Conservation (phyloP, 2,329 filamentous ascomycete species). For the Raffaelea albimanens region DNA sequence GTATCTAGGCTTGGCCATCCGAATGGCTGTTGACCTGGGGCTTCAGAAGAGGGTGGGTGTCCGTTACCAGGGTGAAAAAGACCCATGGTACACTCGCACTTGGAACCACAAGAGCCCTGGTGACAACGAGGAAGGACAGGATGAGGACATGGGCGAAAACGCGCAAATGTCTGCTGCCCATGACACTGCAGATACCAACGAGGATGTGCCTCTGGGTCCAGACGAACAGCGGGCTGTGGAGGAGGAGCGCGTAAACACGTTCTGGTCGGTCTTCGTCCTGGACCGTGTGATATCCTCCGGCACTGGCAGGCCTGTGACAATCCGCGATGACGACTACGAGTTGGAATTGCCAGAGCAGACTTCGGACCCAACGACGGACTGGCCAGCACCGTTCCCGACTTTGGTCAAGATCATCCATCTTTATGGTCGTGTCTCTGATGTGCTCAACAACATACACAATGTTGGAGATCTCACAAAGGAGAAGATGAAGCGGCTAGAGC, state of each 20-base stretch:
- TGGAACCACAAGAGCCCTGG: constrained; percentile 25
- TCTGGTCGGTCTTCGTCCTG: constrained; percentile 84
- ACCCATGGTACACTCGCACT: constrained; percentile 37
- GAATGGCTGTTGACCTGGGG: constrained; percentile 72
- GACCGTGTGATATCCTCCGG: constrained; percentile 83
- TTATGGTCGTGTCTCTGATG: constrained; percentile 74
- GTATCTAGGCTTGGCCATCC: constrained; percentile 81
- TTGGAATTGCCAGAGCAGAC: constrained; percentile 53
- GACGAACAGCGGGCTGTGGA: constrained; percentile 58
- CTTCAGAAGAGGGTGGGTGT: constrained; percentile 75
- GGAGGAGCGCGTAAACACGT: constrained; percentile 74
- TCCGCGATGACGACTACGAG: constrained; percentile 79
- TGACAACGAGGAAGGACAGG: constrained; percentile 14
- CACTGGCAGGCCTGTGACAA: constrained; percentile 72
- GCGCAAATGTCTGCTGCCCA: neutral
- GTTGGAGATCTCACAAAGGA: constrained; percentile 66
- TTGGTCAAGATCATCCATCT: constrained; percentile 78
- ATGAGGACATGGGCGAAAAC: constrained; percentile 11
- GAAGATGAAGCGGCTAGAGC: constrained; percentile 59
- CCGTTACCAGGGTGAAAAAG: constrained; percentile 45
- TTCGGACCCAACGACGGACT: constrained; percentile 48
- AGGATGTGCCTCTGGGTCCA: constrained; percentile 30
- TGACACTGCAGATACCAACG: constrained; percentile 20
- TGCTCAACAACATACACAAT: constrained; percentile 72
- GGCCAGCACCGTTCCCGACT: constrained; percentile 70